phyloP scores from a whole-genome alignment of 2,329 filamentous ascomycete species.

The Hypoxylon sp. region DNA sequence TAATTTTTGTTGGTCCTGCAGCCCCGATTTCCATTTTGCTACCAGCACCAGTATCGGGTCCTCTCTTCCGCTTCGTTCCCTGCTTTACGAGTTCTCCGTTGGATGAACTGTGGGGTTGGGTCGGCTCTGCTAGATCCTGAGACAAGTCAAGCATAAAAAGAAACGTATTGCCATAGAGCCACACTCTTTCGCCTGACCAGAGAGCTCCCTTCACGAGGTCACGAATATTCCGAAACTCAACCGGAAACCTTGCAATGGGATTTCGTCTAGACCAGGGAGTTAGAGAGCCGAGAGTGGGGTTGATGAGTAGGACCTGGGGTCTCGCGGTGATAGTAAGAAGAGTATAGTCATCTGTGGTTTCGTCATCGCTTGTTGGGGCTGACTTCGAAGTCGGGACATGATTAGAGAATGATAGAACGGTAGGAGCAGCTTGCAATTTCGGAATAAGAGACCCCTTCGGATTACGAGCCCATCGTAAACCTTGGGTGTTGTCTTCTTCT shows the following conservation, averaged over 20 bases:
- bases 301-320: slow-evolving; percentile 81
- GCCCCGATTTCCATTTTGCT: slow-evolving; percentile 65
- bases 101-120: slow-evolving; percentile 48
- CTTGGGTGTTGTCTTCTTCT: slow-evolving; percentile 57
- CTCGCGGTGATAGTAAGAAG: slow-evolving; percentile 69
- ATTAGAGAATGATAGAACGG: slow-evolving; percentile 77
- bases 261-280: slow-evolving; percentile 91
- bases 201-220: slow-evolving; percentile 87
- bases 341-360: slow-evolving; percentile 62
- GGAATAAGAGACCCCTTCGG: slow-evolving; percentile 78
- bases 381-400: slow-evolving; percentile 58
- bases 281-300: slow-evolving; percentile 81
- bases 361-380: slow-evolving; percentile 49
- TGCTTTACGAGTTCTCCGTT: slow-evolving; percentile 50
- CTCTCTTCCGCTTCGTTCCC: slow-evolving; percentile 70
- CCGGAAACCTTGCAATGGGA: slow-evolving; percentile 79
- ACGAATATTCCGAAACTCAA: slow-evolving; percentile 79
- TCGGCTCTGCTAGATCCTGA: slow-evolving; percentile 71
- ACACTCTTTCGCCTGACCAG: slow-evolving; percentile 85
- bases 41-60: slow-evolving; percentile 66
- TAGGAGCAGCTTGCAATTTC: slow-evolving; percentile 74
- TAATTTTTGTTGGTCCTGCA: slow-evolving; percentile 50
- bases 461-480: slow-evolving; percentile 82
- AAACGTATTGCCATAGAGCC: slow-evolving; percentile 90
- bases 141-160: slow-evolving; percentile 92